These are phyloP conservation scores for Naganishia antarctica DNA, from an alignment of 768 basidiomycete genomes.

Conservation along the genomic window DNA sequence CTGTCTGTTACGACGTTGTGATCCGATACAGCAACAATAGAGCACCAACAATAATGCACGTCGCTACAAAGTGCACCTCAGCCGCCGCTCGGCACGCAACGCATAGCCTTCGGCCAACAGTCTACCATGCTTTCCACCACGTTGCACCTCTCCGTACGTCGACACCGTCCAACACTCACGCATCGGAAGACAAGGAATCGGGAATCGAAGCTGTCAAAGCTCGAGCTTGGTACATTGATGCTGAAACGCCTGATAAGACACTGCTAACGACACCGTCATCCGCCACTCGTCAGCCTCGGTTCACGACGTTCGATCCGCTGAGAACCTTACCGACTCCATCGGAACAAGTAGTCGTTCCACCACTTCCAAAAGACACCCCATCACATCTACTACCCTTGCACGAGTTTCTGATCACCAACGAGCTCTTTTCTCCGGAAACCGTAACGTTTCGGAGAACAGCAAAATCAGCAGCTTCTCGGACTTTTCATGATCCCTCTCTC, in stretches of 20 bases:
- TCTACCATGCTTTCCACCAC: background rate
- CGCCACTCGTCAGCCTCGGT: conserved; percentile 15
- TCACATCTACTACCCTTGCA: conserved; percentile 21
- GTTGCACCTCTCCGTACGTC: background rate
- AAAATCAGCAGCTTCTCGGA: conserved; percentile 1
- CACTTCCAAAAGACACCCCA: conserved; percentile 18
- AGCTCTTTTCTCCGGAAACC: conserved; percentile 23
- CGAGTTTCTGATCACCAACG: conserved; percentile 24
- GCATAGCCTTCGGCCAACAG: background rate
- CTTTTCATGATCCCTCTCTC: background rate
- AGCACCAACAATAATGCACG: background rate
- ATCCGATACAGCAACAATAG: no score
- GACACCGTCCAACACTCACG: background rate
- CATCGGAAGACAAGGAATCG: background rate
- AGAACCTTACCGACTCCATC: conserved; percentile 23
- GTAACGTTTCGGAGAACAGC: conserved; percentile 19
- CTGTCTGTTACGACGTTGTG: no score
- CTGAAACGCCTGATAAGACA: background rate
- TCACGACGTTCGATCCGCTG: conserved; percentile 29
- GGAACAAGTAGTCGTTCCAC: background rate
- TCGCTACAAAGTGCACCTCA: background rate
- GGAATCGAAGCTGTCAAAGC: conserved; percentile 25
- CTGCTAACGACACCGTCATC: background rate
- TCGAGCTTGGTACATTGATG: conserved; percentile 29
- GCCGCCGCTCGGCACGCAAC: background rate